Conservation (phyloP, 1,284 basidiomycete genomes). For the Porodaedalea pini region DNA sequence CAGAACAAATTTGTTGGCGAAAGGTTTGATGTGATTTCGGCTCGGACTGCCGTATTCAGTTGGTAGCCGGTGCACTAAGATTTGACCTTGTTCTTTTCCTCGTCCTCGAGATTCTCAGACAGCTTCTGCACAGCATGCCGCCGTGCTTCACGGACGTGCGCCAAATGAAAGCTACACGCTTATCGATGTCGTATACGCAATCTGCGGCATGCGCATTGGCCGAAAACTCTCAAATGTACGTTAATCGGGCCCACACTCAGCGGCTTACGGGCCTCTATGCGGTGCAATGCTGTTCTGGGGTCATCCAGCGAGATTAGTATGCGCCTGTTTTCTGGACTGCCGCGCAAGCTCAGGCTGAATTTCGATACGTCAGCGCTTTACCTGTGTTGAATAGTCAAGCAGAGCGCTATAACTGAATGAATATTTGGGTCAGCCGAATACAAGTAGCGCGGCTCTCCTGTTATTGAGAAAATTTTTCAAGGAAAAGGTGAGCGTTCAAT, state of each 20-base stretch:
- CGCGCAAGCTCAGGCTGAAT: not conserved
- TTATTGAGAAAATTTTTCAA: not conserved
- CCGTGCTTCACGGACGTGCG: slow-evolving; percentile 8
- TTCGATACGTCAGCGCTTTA: slow-evolving; percentile 3
- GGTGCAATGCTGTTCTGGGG: not conserved
- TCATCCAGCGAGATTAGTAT: not conserved
- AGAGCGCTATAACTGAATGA: not conserved
- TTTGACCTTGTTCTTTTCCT: slow-evolving; percentile 2
- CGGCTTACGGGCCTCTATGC: not conserved
- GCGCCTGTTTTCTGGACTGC: not conserved
- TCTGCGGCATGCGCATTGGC: not conserved
- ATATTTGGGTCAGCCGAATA: not conserved
- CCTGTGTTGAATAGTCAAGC: not conserved
- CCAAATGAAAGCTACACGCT: not conserved
- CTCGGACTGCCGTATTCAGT: not conserved
- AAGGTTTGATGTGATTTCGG: slow-evolving; percentile 3
- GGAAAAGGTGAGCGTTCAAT: not conserved
- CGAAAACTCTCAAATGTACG: not conserved
- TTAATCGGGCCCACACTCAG: not conserved
- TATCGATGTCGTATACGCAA: not conserved
- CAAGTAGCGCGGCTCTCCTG: not conserved
- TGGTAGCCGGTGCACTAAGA: not conserved
- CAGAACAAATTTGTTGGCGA: not conserved
- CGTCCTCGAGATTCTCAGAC: slow-evolving; percentile 10
- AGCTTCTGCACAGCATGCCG: slow-evolving; percentile 6